Base-by-base conservation (phyloP, 176 grass and related monocot species). In the Lolium rigidum region DNA sequence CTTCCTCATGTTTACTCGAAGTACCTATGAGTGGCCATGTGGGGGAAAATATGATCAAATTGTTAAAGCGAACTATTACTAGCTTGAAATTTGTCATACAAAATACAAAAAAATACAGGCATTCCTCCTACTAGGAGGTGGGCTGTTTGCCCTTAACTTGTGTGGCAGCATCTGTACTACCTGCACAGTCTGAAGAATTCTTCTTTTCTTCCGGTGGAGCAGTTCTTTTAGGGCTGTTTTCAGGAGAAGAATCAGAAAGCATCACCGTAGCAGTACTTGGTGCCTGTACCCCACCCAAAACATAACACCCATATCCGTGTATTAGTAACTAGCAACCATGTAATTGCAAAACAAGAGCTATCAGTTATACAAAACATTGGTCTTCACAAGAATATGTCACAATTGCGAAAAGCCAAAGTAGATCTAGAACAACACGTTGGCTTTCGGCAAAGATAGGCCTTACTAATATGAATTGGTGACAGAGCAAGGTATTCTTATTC, bases 171-270 rank as follows among this genome's bases (percentile, higher is more conserved):
- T 90, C 83, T 89, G 67, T 76, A 87, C 51, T 86, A 22, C 81
- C 85, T 68, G 78, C 87, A 80, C 44, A 13, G 66, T 83, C 74
- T 1, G 57, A 86, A 69, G 56, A 60, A 21, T 54, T 11, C 68
- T 88, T 74, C 16, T 74, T 71, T 68, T 76, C n/a, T 79, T 84
- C 41, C 62, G 83, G 76, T 84, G 66, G 52, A 85, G 49, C 51
- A 41, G 88, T 58, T 14, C 83, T 86, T 69, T 48, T 74, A 70
- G 90, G 88, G 60, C 90, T 89, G 20, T 78, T 89, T 81, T 86
- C 92, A 82, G 50, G 76, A 11, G 93, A 98, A 44, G 38, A 48
- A 78, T 92, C 93, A 38, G 93, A 91, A 78, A 95, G 85, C 86
- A 91, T 85, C 80, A 94, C 75, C 2, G 84, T 47, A 66, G 47